Base-by-base conservation (phyloP, 208 protist genomes). In the Leishmania mexicana region DNA sequence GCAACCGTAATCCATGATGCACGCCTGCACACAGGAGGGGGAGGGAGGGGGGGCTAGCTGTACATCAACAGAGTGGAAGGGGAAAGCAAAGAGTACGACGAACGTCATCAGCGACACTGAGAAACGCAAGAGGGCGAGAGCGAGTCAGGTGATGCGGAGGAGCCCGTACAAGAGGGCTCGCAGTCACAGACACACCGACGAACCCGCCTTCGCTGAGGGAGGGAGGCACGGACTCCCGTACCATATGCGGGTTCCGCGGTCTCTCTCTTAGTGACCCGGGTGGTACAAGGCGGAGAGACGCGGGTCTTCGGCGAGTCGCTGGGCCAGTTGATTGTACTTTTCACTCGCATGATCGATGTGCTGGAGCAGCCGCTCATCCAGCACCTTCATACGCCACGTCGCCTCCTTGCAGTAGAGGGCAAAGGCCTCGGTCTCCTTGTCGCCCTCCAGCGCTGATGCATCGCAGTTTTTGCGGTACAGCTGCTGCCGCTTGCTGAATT, bases 371-470 rank as follows among this genome's bases (percentile, higher is more conserved):
- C 94, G 89, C 81, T 98, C 92, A 76, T 98, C 96, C 28, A 98
- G 85, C 71, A 97, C 92, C 75, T 97, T 96, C 90, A 98, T 97
- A 70, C 92, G 86, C 93, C 94, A 97, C 67, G 94, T 98, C 21
- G 94, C 96, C 75, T 98, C 93, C 81, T 98, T 95, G 84, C 92
- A 96, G 81, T 96, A 97, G 24, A 87, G 76, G 11, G 94, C 93
- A 75, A 97, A 97, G 75, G 96, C 92, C 79, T 97, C 92, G 11
- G 88, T 90, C 19, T 98, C 94, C 53, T 89, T 92, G 76, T 85
- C 92, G 17, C 90, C 90, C 76, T 92, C 88, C 54, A 95, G 81
- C 17, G 88, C 90, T 0, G 90, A 91, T 19, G 88, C 84, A 47
- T 96, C 91, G 3, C 82, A 80, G 78, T 83, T 96, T 84, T 91